Percentiles rank a stretch among this genome's conserved stretches.
Conservation (phyloP, 1,284 basidiomycete genomes). For the Psilocybe mexicana region DNA sequence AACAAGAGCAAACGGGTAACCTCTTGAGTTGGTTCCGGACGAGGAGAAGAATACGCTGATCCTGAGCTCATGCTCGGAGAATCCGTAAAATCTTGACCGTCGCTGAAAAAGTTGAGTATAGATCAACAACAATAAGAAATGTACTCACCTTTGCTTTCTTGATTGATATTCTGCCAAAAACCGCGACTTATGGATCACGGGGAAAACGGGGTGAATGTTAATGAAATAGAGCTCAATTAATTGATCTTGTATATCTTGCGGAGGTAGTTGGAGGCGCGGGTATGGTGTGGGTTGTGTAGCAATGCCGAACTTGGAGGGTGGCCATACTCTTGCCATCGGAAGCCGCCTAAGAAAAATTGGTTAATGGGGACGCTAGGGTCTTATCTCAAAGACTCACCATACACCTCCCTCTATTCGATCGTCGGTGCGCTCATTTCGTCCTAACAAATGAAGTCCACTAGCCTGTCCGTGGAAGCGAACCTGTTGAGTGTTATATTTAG, state of each 20-base stretch:
- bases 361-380: background rate
- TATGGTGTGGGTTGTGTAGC: slow-evolving; percentile 43
- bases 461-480: slow-evolving; percentile 76
- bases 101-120: slow-evolving; percentile 6
- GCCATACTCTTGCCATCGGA: slow-evolving; percentile 77
- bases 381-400: slow-evolving; percentile 48
- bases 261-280: slow-evolving; percentile 52
- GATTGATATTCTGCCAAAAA: slow-evolving; percentile 68
- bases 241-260: slow-evolving; percentile 59
- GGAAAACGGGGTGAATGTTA: slow-evolving; percentile 79
- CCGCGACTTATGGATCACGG: slow-evolving; percentile 69
- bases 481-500: slow-evolving; percentile 33
- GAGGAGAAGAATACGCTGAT: slow-evolving; percentile 33
- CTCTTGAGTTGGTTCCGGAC: slow-evolving; percentile 56
- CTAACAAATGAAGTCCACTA: slow-evolving; percentile 76
- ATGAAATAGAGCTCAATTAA: slow-evolving; percentile 78
- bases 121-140: background rate
- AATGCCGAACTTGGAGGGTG: slow-evolving; percentile 47
- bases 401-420: slow-evolving; percentile 71
- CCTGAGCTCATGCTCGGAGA: slow-evolving; percentile 23
- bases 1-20: slow-evolving; percentile 73
- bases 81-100: slow-evolving; percentile 20
- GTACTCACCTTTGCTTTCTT: slow-evolving; percentile 36
- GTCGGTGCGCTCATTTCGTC: slow-evolving; percentile 63
- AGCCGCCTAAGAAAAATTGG: slow-evolving; percentile 53